These are phyloP conservation scores for Polychaeton citri DNA, from an alignment of 2,329 filamentous ascomycete species.

Conservation along the genomic window DNA sequence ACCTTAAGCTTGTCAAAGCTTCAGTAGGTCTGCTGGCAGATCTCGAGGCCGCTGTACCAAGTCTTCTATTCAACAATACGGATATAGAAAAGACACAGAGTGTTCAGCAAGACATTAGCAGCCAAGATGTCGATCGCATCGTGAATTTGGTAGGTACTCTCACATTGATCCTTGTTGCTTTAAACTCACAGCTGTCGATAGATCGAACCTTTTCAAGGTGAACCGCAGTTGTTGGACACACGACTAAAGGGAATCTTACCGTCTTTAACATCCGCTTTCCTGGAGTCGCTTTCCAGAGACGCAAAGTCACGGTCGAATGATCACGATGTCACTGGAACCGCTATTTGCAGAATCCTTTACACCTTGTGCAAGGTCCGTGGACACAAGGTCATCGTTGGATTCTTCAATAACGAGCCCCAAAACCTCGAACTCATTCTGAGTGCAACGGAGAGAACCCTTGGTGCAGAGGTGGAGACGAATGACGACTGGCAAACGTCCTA, in stretches of 20 bases:
- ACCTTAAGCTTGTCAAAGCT: conserved; percentile 31
- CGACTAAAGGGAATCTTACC: conserved; percentile 66
- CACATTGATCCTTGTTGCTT: too few relatives aligned
- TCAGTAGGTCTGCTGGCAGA: conserved; percentile 22
- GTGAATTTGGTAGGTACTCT: conserved; percentile 22
- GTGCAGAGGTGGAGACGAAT: conserved; percentile 7
- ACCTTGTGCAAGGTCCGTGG: conserved; percentile 89
- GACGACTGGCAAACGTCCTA: conserved; percentile 73
- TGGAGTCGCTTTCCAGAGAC: conserved; percentile 44
- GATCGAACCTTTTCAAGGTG: conserved; percentile 87
- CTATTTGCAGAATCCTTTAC: conserved; percentile 70
- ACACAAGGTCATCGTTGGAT: conserved; percentile 81
- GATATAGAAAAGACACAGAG: conserved; percentile 10
- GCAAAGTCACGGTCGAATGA: conserved; percentile 11
- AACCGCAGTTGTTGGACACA: conserved; percentile 83
- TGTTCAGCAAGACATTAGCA: conserved; percentile 25
- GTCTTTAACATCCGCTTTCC: conserved; percentile 59
- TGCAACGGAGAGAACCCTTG: conserved; percentile 52
- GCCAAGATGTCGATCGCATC: conserved; percentile 26
- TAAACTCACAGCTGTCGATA: conserved; percentile 14
- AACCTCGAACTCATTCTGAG: conserved; percentile 69
- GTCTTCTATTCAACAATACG: conserved; percentile 26
- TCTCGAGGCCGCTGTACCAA: conserved; percentile 30
- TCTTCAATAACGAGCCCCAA: conserved; percentile 78
- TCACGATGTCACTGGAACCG: conserved; percentile 42